These are phyloP conservation scores for Hyphopichia pseudoburtonii DNA, from an alignment of 1,139 yeast species.

Conservation along the genomic window DNA sequence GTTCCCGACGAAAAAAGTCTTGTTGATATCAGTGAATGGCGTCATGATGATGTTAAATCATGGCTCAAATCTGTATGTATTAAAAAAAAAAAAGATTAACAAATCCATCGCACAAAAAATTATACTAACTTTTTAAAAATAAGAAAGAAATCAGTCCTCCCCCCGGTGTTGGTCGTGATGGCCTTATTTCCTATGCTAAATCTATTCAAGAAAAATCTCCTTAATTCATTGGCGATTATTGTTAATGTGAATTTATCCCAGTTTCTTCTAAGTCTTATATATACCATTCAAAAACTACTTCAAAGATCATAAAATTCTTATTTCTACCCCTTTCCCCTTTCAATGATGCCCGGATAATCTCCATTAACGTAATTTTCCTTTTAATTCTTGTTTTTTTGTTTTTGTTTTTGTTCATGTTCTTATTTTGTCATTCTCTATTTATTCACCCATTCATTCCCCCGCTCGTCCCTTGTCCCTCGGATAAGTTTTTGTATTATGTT, in stretches of 20 bases:
- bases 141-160: slow-evolving; percentile 51
- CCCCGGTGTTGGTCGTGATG: slow-evolving; percentile 45
- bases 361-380: too few species aligned
- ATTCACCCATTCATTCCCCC: too few species aligned
- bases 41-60: slow-evolving; percentile 38
- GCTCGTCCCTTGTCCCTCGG: too few species aligned
- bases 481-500: not conserved
- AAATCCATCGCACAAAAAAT: not conserved
- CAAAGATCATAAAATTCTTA: not conserved
- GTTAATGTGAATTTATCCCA: slow-evolving; percentile 23
- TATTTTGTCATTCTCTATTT: too few species aligned
- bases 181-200: slow-evolving; percentile 50
- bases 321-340: too few species aligned
- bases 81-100: not conserved
- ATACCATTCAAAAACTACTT: not conserved
- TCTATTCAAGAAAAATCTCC: slow-evolving; percentile 34
- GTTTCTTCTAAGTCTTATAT: slow-evolving; percentile 8
- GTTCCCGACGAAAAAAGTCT: slow-evolving; percentile 15
- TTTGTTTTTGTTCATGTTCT: too few species aligned
- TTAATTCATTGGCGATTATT: slow-evolving; percentile 18
- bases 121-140: slow-evolving; percentile 32
- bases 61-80: slow-evolving; percentile 36
- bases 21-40: slow-evolving; percentile 37
- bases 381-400: too few species aligned
- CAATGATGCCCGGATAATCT: too few species aligned